Base-by-base conservation (phyloP, 106 monocot species). In the Platanthera zijinensis region DNA sequence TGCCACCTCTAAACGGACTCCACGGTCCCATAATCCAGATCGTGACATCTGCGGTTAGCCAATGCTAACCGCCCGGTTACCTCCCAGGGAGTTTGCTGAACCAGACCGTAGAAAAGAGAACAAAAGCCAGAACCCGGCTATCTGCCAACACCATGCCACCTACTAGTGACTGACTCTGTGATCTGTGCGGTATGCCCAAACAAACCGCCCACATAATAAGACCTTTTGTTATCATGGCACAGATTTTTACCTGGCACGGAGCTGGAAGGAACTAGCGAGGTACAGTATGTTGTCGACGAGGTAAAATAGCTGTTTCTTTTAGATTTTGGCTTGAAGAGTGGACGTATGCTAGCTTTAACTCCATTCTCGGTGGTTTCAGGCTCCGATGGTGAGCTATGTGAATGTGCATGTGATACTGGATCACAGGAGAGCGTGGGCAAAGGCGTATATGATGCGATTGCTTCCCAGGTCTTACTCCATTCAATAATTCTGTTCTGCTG, bases 301-400 rank as follows among this genome's bases (percentile, higher is more conserved):
- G 97, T 97, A 50, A 80, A 15, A n/a, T 62, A 75, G 74, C 56
- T 28, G 52, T 19, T 57, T 48, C 2, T 54, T 56, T 15, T 52
- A 28, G 22, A 48, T 72, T 32, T 48, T 57, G 13, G 50, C 8
- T 14, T 50, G 4, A 57, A 7, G 19, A n/a, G 62, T 25, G 5
- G 50, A 80, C 12, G 50, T 6, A 2, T 64, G 64, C 22, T 17
- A 12, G 18, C 18, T 72, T 81, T 71, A n/a, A 2, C 21, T 57
- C 28, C 50, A 59, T 52, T 57, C 39, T 63, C 67, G n/a, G 30
- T 73, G 17, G 7, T 22, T 75, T 50, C 83, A 97, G 97, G 94
- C 97, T 18, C 97, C 94, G 2, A 94, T 94, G 94, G 89, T 94
- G 72, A 94, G 91, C 82, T 99, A 94, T 79, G 91, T 99, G 30